Conservation (phyloP, 208 protist species). For the Lotmaria passim region DNA sequence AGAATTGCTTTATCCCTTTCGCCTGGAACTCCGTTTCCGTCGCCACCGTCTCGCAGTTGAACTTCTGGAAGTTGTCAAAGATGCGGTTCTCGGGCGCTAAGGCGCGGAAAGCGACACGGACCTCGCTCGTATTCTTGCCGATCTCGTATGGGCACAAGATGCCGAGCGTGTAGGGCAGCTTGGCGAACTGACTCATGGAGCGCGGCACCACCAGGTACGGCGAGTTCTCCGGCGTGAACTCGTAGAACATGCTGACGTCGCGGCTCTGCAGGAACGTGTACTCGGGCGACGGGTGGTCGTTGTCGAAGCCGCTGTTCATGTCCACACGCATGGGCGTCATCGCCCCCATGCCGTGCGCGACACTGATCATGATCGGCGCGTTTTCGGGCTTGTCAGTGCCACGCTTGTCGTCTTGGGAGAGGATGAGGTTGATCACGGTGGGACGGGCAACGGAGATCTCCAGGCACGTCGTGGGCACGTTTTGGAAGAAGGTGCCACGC, state of each 20-base stretch:
- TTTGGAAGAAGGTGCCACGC: conserved; percentile 73
- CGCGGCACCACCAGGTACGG: conserved; percentile 82
- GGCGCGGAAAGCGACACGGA: conserved; percentile 66
- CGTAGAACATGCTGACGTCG: conserved; percentile 82
- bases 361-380: conserved; percentile 80
- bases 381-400: conserved; percentile 67
- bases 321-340: conserved; percentile 59
- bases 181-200: conserved; percentile 54
- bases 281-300: conserved; percentile 69
- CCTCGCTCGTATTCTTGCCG: conserved; percentile 51
- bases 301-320: conserved; percentile 80
- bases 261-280: conserved; percentile 80
- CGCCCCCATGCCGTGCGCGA: conserved; percentile 65
- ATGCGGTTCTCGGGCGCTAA: conserved; percentile 62
- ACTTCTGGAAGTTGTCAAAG: conserved; percentile 78
- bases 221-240: conserved; percentile 76
- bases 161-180: conserved; percentile 67
- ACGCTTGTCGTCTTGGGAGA: conserved; percentile 81
- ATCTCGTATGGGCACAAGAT: conserved; percentile 64
- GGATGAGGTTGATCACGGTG: conserved; percentile 60
- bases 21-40: conserved; percentile 82
- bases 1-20: conserved; percentile 69
- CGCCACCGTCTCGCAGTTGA: conserved; percentile 59
- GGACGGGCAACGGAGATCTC: conserved; percentile 58
- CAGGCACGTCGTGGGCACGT: conserved; percentile 69